These are phyloP conservation scores for Persicaria tinctoria DNA, from an alignment of 148 eudicot species.

Conservation along the genomic window DNA sequence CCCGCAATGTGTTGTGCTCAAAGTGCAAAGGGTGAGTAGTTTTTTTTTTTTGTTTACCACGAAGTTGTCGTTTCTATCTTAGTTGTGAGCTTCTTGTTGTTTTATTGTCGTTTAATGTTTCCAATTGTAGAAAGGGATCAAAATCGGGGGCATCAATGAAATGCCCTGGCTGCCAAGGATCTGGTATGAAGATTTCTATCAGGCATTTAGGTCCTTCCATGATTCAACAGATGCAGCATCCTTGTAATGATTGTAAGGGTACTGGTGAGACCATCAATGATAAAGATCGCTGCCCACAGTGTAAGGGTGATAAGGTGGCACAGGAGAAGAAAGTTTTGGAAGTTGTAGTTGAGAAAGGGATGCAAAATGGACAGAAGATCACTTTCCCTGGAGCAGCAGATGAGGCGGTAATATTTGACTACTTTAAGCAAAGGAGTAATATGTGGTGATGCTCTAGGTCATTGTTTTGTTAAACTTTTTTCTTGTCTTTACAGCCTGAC, in stretches of 20 bases:
- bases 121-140: constrained; percentile 38
- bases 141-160: constrained; percentile 50
- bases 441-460: background rate
- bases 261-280: constrained; percentile 48
- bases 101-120: background rate
- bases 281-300: constrained; percentile 46
- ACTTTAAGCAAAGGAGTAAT: background rate
- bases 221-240: constrained; percentile 60
- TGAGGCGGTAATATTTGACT: constrained; percentile 31
- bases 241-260: constrained; percentile 50
- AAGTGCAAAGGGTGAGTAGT: constrained; percentile 48
- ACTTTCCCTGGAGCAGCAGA: constrained; percentile 52
- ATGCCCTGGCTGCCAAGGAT: constrained; percentile 47
- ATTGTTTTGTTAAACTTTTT: constrained; percentile 1
- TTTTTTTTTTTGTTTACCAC: background rate
- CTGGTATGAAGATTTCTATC: constrained; percentile 48
- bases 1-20: constrained; percentile 41
- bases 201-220: constrained; percentile 49
- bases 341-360: constrained; percentile 46
- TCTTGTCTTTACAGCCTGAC: constrained; percentile 36
- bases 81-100: background rate
- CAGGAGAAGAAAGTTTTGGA: constrained; percentile 49
- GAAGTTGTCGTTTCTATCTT: background rate
- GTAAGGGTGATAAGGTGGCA: constrained; percentile 47
- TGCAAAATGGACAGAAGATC: constrained; percentile 46